phyloP scores from a whole-genome alignment of 352 stramenopile species.

The Pythium dissimile region DNA sequence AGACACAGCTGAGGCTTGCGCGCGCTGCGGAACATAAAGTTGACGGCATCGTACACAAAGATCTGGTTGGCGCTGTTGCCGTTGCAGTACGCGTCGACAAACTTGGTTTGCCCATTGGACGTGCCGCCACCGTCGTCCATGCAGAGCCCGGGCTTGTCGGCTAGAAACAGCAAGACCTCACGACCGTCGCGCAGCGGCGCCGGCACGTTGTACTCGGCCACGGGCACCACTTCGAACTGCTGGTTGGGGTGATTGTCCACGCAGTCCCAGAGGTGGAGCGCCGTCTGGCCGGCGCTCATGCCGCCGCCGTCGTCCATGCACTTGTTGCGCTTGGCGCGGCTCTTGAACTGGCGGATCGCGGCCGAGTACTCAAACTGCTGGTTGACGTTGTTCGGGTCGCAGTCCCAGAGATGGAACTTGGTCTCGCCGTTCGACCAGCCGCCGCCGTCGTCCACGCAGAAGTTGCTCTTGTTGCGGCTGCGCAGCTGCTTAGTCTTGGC shows the following conservation, averaged over 20 bases:
- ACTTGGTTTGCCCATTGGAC: conserved; percentile 4
- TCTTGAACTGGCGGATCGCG: not conserved
- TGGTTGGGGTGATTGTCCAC: conserved; percentile 24
- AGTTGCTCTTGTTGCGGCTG: not conserved
- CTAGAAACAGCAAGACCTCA: not conserved
- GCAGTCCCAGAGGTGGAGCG: conserved; percentile 19
- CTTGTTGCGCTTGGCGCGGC: not conserved
- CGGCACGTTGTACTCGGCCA: not conserved
- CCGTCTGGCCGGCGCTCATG: conserved; percentile 13
- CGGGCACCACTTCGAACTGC: conserved; percentile 17
- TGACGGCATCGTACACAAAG: conserved; percentile 27
- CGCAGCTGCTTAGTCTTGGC: not conserved
- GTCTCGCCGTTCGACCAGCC: conserved; percentile 15
- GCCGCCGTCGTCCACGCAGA: conserved; percentile 33
- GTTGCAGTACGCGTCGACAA: conserved; percentile 2
- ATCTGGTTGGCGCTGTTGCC: conserved; percentile 13
- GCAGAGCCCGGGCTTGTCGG: conserved; percentile 21
- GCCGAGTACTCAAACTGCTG: conserved; percentile 22
- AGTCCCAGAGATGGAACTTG: conserved; percentile 19
- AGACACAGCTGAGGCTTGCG: conserved; percentile 18
- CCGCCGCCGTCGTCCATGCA: conserved; percentile 34
- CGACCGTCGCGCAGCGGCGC: not conserved
- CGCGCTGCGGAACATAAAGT: conserved; percentile 9
- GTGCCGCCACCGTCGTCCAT: conserved; percentile 24
- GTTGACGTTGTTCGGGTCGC: conserved; percentile 23